These are phyloP conservation scores for Craspedostauros australis DNA, from an alignment of 108 stramenopile genomes.

Conservation along the genomic window DNA sequence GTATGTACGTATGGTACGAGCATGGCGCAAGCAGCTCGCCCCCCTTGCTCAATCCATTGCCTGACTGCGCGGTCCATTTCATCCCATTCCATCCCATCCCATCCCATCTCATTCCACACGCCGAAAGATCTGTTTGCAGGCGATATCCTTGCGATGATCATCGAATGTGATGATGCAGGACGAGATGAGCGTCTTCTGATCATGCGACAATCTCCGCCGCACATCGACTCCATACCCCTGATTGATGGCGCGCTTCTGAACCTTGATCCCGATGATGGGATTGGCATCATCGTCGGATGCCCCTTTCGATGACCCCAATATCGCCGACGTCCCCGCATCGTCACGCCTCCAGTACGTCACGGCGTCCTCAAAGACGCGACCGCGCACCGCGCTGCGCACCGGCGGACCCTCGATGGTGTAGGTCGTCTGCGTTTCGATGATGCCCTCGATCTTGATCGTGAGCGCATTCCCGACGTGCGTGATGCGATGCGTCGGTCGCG, in stretches of 20 bases:
- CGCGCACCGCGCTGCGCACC: conserved; percentile 28
- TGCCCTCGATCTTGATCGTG: conserved; percentile 45
- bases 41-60: too few relatives aligned
- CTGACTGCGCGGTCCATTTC: too few relatives aligned
- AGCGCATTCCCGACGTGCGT: conserved; percentile 27
- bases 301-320: neutral
- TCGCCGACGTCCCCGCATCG: neutral
- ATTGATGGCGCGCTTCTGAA: conserved; percentile 28
- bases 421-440: conserved; percentile 42
- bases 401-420: conserved; percentile 47
- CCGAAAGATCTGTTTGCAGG: conserved; percentile 28
- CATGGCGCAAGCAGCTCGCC: too few relatives aligned
- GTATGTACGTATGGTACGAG: too few relatives aligned
- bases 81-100: too few relatives aligned
- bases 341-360: conserved; percentile 29
- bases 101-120: conserved; percentile 9
- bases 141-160: conserved; percentile 16
- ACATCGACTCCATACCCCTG: conserved; percentile 40
- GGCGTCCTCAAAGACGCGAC: conserved; percentile 38
- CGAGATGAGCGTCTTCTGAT: conserved; percentile 24
- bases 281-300: neutral
- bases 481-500: conserved; percentile 39
- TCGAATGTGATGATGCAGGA: conserved; percentile 15
- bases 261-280: conserved; percentile 24
- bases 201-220: conserved; percentile 16